Percentiles rank a stretch among this genome's conserved stretches.
Conservation (phyloP, 2,329 filamentous ascomycete species). For the Aspergillus terreus region DNA sequence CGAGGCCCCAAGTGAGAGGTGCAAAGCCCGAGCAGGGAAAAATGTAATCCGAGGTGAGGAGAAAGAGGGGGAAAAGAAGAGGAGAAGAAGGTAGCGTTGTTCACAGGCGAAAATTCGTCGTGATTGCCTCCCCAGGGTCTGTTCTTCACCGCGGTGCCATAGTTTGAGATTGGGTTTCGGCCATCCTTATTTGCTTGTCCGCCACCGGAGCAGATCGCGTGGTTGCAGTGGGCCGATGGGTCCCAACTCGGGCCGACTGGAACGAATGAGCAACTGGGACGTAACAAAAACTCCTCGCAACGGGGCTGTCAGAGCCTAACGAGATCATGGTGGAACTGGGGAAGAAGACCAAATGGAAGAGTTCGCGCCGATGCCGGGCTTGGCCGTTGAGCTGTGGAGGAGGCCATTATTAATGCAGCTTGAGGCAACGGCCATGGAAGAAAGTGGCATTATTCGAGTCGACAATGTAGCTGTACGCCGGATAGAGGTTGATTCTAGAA, state of each 20-base stretch:
- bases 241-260: conserved; percentile 1
- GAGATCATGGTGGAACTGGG: conserved; percentile 14
- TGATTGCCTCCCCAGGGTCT: background rate
- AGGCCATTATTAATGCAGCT: background rate
- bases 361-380: background rate
- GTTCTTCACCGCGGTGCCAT: background rate
- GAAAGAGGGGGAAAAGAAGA: background rate
- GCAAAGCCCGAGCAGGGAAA: background rate
- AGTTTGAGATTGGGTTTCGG: background rate
- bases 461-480: background rate
- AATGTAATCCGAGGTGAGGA: background rate
- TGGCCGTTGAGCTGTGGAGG: background rate
- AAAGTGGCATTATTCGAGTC: background rate
- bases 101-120: background rate
- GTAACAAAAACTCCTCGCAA: conserved; percentile 17
- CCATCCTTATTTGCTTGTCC: background rate
- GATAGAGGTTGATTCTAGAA: background rate
- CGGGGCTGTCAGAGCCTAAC: conserved; percentile 3
- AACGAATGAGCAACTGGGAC: conserved; percentile 16
- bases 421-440: background rate
- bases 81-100: background rate
- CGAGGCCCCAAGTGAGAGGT: background rate
- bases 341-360: conserved; percentile 7
- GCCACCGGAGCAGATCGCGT: conserved; percentile 15
- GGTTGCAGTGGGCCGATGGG: conserved; percentile 13